These are phyloP conservation scores for Spergularia marina DNA, from an alignment of 148 eudicot species.

Conservation along the genomic window DNA sequence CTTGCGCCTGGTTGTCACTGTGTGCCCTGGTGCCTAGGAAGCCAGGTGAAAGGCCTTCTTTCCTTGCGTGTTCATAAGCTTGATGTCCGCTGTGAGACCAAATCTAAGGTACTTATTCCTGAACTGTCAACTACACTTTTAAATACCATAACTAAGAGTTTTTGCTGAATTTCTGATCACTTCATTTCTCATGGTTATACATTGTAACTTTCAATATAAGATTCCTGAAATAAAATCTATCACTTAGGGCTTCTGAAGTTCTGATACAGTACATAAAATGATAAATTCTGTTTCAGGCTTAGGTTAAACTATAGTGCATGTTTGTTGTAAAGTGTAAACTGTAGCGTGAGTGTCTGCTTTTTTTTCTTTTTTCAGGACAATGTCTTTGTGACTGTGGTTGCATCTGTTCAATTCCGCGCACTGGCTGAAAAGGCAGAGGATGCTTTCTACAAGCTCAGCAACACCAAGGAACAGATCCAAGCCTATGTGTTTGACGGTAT, in stretches of 20 bases:
- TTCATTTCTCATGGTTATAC: neutral
- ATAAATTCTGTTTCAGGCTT: too few species aligned
- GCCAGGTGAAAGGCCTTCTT: slow-evolving; percentile 50
- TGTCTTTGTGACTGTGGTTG: slow-evolving; percentile 62
- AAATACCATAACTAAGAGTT: too few species aligned
- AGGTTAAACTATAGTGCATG: neutral
- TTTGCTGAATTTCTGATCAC: neutral
- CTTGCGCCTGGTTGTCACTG: slow-evolving; percentile 65
- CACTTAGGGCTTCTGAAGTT: too few species aligned
- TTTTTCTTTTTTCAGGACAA: slow-evolving; percentile 41
- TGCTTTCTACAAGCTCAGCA: slow-evolving; percentile 62
- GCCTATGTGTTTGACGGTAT: slow-evolving; percentile 71
- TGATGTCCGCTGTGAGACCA: slow-evolving; percentile 65
- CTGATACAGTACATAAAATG: too few species aligned
- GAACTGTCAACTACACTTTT: neutral
- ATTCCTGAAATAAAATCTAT: too few species aligned
- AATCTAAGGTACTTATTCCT: neutral
- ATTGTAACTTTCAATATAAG: too few species aligned
- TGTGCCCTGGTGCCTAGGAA: slow-evolving; percentile 62
- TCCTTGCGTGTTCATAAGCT: slow-evolving; percentile 62
- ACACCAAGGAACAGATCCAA: slow-evolving; percentile 53
- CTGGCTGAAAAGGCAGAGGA: slow-evolving; percentile 52
- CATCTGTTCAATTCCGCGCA: slow-evolving; percentile 61
- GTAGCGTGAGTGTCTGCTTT: neutral
- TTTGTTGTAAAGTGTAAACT: neutral